Conservation (phyloP, 139 green algal species). For the Chlorella sp. region DNA sequence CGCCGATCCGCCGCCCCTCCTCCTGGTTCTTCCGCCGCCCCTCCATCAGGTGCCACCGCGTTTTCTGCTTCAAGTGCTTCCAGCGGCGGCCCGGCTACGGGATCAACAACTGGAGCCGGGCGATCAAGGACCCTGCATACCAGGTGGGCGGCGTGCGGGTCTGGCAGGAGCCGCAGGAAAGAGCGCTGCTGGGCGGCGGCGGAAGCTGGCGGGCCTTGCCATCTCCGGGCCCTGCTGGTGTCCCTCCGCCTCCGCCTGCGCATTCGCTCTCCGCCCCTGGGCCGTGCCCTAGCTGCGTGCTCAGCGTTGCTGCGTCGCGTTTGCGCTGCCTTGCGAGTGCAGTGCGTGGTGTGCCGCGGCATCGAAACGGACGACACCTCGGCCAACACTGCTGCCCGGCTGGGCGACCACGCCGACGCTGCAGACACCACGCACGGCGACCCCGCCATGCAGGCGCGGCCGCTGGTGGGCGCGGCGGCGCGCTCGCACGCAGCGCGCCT, state of each 20-base stretch:
- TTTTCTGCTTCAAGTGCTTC: constrained; percentile 51
- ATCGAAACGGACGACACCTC: constrained; percentile 24
- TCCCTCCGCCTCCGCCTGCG: no score
- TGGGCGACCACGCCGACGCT: not conserved
- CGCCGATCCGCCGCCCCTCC: not conserved
- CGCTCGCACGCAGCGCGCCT: not conserved
- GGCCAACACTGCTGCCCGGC: constrained; percentile 5
- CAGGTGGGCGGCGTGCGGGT: no score
- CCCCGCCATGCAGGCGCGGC: not conserved
- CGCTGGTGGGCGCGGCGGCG: not conserved
- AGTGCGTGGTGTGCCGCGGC: constrained; percentile 35
- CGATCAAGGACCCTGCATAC: constrained; percentile 33
- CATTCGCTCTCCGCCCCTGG: no score
- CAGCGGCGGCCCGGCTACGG: constrained; percentile 31
- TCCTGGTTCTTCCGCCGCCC: not conserved
- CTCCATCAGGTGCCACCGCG: constrained; percentile 25
- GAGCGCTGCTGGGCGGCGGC: no score
- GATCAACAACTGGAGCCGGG: constrained; percentile 37
- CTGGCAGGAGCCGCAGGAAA: no score
- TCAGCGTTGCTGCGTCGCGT: no score
- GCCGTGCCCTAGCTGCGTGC: no score
- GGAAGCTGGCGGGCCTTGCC: no score
- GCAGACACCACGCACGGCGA: constrained; percentile 3
- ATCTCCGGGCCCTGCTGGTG: no score
- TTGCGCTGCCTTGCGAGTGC: no score